phyloP scores from a whole-genome alignment of 345 rosid species.

The Dipteronia sinensis region DNA sequence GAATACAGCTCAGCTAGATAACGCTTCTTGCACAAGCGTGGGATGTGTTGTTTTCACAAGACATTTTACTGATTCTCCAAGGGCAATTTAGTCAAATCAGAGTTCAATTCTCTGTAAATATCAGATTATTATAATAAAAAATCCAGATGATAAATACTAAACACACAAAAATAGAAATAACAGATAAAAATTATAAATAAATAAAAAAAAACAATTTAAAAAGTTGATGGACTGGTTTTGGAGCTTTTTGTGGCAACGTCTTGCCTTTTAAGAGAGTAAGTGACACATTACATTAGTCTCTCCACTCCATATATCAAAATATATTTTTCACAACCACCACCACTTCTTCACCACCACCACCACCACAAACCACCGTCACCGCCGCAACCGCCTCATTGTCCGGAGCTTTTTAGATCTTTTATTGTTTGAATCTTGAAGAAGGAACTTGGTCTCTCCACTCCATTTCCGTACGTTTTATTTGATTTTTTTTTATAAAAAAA shows the following conservation, averaged over 20 bases:
- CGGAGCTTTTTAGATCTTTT: slow-evolving; percentile 31
- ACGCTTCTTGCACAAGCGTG: slow-evolving; percentile 37
- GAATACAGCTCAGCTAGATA: slow-evolving; percentile 46
- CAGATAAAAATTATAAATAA: neutral
- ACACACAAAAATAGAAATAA: too few relatives aligned
- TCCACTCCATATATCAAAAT: slow-evolving; percentile 8
- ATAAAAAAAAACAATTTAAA: slow-evolving; percentile 5
- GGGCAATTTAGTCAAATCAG: slow-evolving; percentile 28
- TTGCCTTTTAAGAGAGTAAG: slow-evolving; percentile 41
- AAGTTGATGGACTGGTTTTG: slow-evolving; percentile 23
- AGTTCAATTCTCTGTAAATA: neutral
- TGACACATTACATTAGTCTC: slow-evolving; percentile 33
- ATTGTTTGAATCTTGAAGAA: slow-evolving; percentile 10
- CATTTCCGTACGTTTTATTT: neutral
- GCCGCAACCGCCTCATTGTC: slow-evolving; percentile 18
- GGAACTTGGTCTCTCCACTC: neutral
- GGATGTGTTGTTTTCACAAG: neutral
- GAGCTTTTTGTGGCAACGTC: slow-evolving; percentile 36
- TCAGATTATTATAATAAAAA: neutral
- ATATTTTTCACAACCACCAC: slow-evolving; percentile 19
- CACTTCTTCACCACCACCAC: slow-evolving; percentile 10
- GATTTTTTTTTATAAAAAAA: too few relatives aligned
- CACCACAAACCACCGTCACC: slow-evolving; percentile 20
- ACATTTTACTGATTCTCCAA: neutral
- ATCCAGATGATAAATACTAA: too few relatives aligned